Evolutionary conservation across 2,329 filamentous ascomycete species (phyloP).

Genomic region (Pseudopyrenochaeta lycopersici): DNA sequence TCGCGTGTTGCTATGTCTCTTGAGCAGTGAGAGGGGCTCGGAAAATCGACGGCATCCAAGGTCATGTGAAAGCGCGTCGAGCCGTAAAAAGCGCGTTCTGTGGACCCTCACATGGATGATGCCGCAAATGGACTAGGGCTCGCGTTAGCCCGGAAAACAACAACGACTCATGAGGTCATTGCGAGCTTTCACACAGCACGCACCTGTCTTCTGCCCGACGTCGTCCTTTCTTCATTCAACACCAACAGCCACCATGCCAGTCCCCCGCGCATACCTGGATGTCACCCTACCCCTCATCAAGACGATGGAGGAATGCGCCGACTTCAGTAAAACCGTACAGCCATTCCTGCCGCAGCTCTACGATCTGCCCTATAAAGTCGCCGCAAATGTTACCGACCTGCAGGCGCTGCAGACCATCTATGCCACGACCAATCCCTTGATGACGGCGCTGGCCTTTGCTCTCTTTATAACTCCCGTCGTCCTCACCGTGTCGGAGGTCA

Average conservation of each 20-base stretch:
- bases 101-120: slow-evolving; percentile 17
- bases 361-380: slow-evolving; percentile 53
- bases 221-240: not conserved
- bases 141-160: slow-evolving; percentile 7
- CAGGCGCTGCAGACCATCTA: slow-evolving; percentile 77
- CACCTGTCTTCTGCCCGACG: too few species aligned
- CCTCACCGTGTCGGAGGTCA: slow-evolving; percentile 81
- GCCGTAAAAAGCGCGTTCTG: slow-evolving; percentile 27
- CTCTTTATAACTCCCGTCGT: slow-evolving; percentile 76
- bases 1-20: slow-evolving; percentile 6
- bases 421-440: slow-evolving; percentile 82
- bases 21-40: slow-evolving; percentile 2
- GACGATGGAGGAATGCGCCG: slow-evolving; percentile 76
- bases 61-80: slow-evolving; percentile 50
- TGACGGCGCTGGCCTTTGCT: slow-evolving; percentile 77
- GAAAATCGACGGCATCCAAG: not conserved
- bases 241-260: slow-evolving; percentile 54
- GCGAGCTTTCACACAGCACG: slow-evolving; percentile 1
- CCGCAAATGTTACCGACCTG: slow-evolving; percentile 67
- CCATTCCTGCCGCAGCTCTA: slow-evolving; percentile 77
- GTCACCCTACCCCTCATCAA: slow-evolving; percentile 73
- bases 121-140: slow-evolving; percentile 9
- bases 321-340: slow-evolving; percentile 76
- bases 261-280: slow-evolving; percentile 33
- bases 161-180: slow-evolving; percentile 40